A percentile compares a stretch with the other conserved stretches of the same genome.
Evolutionary conservation across 2,329 filamentous ascomycete species (phyloP).

Genomic region (Pochonia chlamydosporia): DNA sequence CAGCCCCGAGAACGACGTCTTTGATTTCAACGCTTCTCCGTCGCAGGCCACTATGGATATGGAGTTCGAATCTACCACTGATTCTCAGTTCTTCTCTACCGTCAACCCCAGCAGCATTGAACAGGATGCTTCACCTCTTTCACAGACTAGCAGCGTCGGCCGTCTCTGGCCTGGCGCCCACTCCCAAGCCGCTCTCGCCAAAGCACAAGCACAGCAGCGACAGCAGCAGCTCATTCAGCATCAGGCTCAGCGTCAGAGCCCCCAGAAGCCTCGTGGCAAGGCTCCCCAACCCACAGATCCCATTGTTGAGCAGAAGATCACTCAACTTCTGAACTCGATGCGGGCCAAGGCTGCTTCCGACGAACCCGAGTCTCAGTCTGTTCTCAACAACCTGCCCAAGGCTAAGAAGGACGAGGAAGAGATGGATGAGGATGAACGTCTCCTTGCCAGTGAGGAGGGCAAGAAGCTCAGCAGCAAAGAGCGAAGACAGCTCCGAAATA

Average conservation of each 20-base stretch:
- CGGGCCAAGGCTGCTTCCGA: conserved; percentile 60
- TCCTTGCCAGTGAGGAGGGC: conserved; percentile 92
- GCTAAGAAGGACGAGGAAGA: conserved; percentile 93
- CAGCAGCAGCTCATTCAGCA: conserved; percentile 45
- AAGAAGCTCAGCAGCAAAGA: conserved; percentile 99
- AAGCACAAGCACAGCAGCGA: conserved; percentile 64
- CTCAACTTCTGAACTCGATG: conserved; percentile 88
- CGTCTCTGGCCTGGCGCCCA: conserved; percentile 92
- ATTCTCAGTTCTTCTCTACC: conserved; percentile 61
- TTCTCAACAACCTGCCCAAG: conserved; percentile 63
- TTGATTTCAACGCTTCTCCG: conserved; percentile 67
- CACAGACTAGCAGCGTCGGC: conserved; percentile 53
- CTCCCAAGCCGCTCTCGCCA: conserved; percentile 76
- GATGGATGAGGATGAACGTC: conserved; percentile 95
- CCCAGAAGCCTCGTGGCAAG: conserved; percentile 44
- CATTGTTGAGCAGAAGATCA: conserved; percentile 86
- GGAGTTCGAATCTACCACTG: conserved; percentile 37
- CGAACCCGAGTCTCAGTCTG: conserved; percentile 37
- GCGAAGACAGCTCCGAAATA: conserved; percentile 94
- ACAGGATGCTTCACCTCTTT: conserved; percentile 45
- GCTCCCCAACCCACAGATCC: conserved; percentile 54
- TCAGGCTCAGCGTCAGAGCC: conserved; percentile 42
- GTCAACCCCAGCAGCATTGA: conserved; percentile 72
- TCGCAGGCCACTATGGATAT: conserved; percentile 61
- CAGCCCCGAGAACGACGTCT: conserved; percentile 57